Percentiles rank a stretch among this genome's conserved stretches.
These are phyloP conservation scores for Colletotrichum ledebouriae DNA, from an alignment of 2,329 filamentous ascomycete species.

Conservation along the genomic window DNA sequence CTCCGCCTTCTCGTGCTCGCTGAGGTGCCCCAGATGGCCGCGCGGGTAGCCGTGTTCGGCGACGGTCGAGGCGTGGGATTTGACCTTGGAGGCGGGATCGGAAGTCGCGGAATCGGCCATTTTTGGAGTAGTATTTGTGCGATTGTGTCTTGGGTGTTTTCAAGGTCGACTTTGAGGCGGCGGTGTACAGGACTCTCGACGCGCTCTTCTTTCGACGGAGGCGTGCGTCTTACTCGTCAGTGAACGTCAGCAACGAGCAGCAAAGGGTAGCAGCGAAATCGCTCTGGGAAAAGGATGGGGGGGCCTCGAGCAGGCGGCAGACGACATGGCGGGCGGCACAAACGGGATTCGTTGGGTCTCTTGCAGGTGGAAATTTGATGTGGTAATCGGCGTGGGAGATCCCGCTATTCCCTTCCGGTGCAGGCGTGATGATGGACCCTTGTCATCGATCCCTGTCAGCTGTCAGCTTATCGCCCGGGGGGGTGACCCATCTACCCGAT, in stretches of 20 bases:
- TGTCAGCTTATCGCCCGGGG: constrained; percentile 14
- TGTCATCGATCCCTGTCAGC: constrained; percentile 21
- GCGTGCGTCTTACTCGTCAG: constrained; percentile 24
- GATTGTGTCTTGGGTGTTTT: neutral
- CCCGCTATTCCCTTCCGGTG: constrained; percentile 14
- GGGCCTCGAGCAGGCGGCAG: constrained; percentile 15
- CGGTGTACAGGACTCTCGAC: constrained; percentile 14
- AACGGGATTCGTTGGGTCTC: constrained; percentile 19
- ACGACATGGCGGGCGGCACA: constrained; percentile 30
- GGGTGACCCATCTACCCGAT: constrained; percentile 18
- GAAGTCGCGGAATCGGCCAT: constrained; percentile 31
- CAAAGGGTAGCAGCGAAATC: constrained; percentile 16
- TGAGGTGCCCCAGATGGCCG: constrained; percentile 87
- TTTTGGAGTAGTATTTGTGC: constrained; percentile 1
- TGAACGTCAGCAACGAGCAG: constrained; percentile 23
- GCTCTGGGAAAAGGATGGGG: constrained; percentile 13
- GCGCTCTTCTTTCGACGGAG: constrained; percentile 2
- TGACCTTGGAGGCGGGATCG: constrained; percentile 34
- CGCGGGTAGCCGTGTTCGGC: constrained; percentile 71
- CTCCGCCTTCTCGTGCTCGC: constrained; percentile 73
- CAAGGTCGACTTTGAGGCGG: constrained; percentile 8
- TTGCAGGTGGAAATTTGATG: constrained; percentile 3
- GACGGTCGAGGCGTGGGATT: constrained; percentile 32
- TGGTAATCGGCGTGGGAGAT: constrained; percentile 31
- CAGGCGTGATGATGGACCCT: neutral